Base-by-base conservation (phyloP, 106 monocot genomes). In the Triglochin maritima region DNA sequence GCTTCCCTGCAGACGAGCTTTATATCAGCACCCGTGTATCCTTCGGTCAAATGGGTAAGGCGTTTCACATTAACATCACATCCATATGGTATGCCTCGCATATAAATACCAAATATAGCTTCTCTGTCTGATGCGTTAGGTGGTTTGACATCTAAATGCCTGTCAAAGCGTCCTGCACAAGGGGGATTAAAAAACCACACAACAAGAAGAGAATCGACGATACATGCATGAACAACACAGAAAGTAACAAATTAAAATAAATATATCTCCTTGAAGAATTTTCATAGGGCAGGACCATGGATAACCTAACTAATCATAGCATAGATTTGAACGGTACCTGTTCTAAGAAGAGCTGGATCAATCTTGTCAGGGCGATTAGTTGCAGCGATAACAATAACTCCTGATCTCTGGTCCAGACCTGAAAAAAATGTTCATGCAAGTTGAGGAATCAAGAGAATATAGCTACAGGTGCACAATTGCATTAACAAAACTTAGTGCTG, bases 281-380 rank as follows among this genome's bases (percentile, higher is more conserved):
- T 9, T 3, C 10, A 12, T 4, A 55, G 14, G 3, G 10, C 10
- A 55, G 13, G 55, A 9, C 10, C 8, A 12, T 55, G 55, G 11
- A 9, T n/a, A 10, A 3, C 10, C 14, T n/a, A 55, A 8, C 0
- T 55, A 0, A 9, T 12, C 6, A 55, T 3, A 55, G 3, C 11
- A 55, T 9, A 12, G 55, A 48, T 8, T 12, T 16, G 15, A 49
- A 64, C 17, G 8, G 44, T 55, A 98, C 96, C 96, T 80, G 96
- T 88, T 74, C 96, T 86, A 44, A 91, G 56, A 72, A 98, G 84
- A 41, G 96, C 96, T 67, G 70, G 82, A 77, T 98, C 96, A 72
- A 98, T 91, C 72, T 91, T 98, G 72, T 98, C 96, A 14, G 96
- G 96, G 9, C 96, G 96, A 80, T 98, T 98, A 44, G 96, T 98